Percentiles rank a stretch among this genome's conserved stretches.
Conservation (phyloP, 176 grass and related monocot species). For the Juncus effusus region DNA sequence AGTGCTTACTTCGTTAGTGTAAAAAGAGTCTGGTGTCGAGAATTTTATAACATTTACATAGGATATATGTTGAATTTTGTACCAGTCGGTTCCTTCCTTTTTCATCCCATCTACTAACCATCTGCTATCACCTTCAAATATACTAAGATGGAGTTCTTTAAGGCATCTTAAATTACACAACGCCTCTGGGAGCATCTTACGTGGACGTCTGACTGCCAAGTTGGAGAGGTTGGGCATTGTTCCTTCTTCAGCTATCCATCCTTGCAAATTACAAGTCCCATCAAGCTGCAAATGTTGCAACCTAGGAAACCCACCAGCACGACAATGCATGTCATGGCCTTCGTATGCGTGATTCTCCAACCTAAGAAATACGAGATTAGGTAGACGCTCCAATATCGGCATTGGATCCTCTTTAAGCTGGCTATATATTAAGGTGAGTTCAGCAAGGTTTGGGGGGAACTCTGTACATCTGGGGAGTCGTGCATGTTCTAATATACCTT, state of each 20-base stretch:
- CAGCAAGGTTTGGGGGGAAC: conserved; percentile 19
- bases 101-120: background rate
- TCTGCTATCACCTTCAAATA: background rate
- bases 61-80: background rate
- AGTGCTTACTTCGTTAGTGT: no score
- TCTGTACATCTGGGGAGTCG: background rate
- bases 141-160: background rate
- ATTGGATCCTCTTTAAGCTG: conserved; percentile 23
- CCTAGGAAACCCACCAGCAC: background rate
- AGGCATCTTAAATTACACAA: background rate
- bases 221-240: background rate
- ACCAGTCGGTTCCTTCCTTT: background rate
- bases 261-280: background rate
- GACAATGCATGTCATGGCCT: background rate
- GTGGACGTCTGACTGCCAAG: background rate
- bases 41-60: background rate
- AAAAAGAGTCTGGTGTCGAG: no score
- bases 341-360: background rate
- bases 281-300: background rate
- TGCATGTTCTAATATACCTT: background rate
- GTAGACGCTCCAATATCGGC: conserved; percentile 24
- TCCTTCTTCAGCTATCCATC: background rate
- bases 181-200: background rate
- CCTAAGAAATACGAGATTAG: conserved; percentile 13
- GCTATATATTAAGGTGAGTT: background rate